Evolutionary conservation across 2,329 filamentous ascomycete genomes (phyloP), one percentile per base, ranked within the genome.

Genomic region (Fusarium haematococcum): DNA sequence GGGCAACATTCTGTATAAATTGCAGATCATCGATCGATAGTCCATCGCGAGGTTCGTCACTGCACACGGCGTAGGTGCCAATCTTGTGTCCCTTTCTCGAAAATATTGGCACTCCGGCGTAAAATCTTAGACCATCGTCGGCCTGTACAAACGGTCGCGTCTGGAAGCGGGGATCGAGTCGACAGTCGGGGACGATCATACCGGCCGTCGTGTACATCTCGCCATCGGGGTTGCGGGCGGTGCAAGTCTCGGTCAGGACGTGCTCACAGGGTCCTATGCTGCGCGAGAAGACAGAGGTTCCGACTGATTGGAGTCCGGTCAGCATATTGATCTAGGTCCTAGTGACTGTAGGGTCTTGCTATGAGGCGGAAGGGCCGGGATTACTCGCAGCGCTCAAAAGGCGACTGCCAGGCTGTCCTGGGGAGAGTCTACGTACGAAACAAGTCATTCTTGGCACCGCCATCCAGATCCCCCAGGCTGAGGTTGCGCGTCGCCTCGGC

Each of bases 41-140:
- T 0, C 86, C 87, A 48, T 87, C 76, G 16, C 89, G 87, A 0
- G 88, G 86, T n/a, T 84, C 84, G 50, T 88, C 86, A 73, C 92
- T 91, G 4, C 91, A 82, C 3, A 92, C 86, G 62, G 88, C 88
- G 68, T 91, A 90, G 13, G 86, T 87, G 11, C 91, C 91, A 65
- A 93, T 89, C 56, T 88, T 87, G 32, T 88, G 86, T 39, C 86
- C 87, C 7, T 78, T 77, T 1, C 86, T 86, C 4, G 89, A 90
- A 30, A 87, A 86, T 63, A 93, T 88, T 0, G 91, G 91, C 0
- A 92, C 90, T 23, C 80, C 83, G 6, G 82, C 82, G 56, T 83
- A 84, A 69, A 84, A 84, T n/a, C 82, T 79, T 5, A 83, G 77
- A 23, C 77, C 79, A 7, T 78, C 76, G 37, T 81, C 80, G 18